phyloP scores from a whole-genome alignment of 345 rosid genomes.

The Gossypium anomalum region DNA sequence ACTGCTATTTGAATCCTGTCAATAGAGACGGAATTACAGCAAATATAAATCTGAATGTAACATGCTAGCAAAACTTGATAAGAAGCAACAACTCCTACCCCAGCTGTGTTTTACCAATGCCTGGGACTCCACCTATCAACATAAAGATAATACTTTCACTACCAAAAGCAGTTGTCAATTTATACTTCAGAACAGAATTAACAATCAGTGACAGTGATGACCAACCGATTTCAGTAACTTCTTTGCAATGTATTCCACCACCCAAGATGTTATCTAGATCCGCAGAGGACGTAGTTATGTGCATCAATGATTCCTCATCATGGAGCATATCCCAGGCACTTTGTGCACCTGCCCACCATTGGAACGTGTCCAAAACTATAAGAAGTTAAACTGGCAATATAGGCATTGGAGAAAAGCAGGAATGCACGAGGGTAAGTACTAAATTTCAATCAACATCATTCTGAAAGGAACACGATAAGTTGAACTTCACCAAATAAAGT shows the following conservation, averaged over 20 bases:
- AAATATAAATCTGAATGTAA: neutral
- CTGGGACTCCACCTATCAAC: constrained; percentile 71
- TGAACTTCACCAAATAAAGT: neutral
- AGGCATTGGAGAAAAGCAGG: neutral
- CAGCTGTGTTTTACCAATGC: constrained; percentile 93
- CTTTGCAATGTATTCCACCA: constrained; percentile 85
- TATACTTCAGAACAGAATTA: constrained; percentile 2
- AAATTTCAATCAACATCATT: neutral
- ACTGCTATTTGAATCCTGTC: constrained; percentile 88
- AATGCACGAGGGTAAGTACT: neutral
- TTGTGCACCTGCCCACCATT: constrained; percentile 48
- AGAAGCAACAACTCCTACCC: constrained; percentile 46
- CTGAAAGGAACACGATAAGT: neutral
- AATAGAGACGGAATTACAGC: constrained; percentile 18
- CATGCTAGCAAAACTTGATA: constrained; percentile 16
- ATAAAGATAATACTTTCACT: neutral
- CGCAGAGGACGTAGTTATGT: constrained; percentile 73
- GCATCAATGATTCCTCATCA: constrained; percentile 57
- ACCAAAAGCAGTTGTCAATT: neutral
- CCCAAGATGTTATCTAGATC: constrained; percentile 79
- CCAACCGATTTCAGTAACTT: constrained; percentile 92
- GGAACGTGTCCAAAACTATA: neutral
- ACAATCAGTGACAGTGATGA: neutral
- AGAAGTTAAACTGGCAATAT: neutral
- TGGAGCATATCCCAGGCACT: constrained; percentile 92